Base-by-base conservation (phyloP, 345 rosid species). In the Conringia planisiliqua region DNA sequence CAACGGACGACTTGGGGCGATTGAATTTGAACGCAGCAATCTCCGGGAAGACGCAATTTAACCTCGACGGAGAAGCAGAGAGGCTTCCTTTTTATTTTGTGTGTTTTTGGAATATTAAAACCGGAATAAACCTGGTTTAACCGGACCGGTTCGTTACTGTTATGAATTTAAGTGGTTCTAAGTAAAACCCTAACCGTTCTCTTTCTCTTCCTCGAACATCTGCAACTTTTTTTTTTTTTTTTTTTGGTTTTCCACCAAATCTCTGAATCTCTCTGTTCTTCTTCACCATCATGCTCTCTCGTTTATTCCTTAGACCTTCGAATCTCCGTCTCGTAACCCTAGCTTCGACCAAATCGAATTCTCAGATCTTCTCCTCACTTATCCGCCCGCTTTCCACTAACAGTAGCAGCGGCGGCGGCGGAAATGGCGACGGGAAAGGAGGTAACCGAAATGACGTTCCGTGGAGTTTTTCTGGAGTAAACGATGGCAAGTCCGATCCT, bases 231-330 rank as follows among this genome's bases (percentile, higher is more conserved):
- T 26, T 24, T 4, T 4, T 44, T 18, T 6, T 22, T 8, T 26
- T 24, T 4, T 4, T 44, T 18, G 0, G 7, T 32, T 32, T 38
- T 29, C 3, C 10, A 55, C 61, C 46, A 65, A 26, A 65, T 56
- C 68, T 56, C 39, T 62, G 63, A 68, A 68, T 40, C 78, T 76
- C 51, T 26, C 38, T 55, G 63, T 63, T 32, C 38, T 63, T 32
- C 38, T 58, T 67, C 48, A 38, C 4, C 81, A 85, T 75, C 56
- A 89, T 89, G 98, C 85, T 89, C 66, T 75, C 86, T 79, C 96
- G 98, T 66, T 78, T 91, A 17, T 72, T 89, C 42, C 82, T 83
- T 24, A 91, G 70, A 78, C 66, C 89, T 48, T 89, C 91, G 44
- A 84, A 81, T 68, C 73, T 93, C 59, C 90, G 91, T 66, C 46